Base-by-base conservation (phyloP, 371 early-diverging fungal species). In the Mucor indicus region DNA sequence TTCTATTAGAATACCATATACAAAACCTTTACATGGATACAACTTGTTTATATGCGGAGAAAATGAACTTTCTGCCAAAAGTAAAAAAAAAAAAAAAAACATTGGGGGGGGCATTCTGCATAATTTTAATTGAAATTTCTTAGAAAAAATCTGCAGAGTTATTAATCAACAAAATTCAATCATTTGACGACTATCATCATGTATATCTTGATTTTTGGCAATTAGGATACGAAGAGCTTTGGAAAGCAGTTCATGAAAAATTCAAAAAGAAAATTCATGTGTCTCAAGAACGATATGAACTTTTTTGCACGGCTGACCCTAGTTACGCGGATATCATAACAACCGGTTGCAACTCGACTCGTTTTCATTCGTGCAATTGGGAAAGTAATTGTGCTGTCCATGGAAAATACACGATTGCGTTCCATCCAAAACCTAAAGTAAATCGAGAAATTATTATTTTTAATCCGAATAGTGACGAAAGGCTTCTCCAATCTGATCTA, bases 191-290 rank as follows among this genome's bases (percentile, higher is more conserved):
- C 1, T 22, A 61, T 7, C 50, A 64, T 2, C 69, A 71, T 12
- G 53, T 71, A 3, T 75, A 71, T 38, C 53, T 75, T 27, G 72
- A 75, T 20, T 59, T 60, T 12, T 75, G 72, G 72, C 64, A 64
- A 30, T 67, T 64, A 57, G 75, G 75, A 2, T 71, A 67, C 22
- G 75, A 75, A 38, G 69, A 75, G 15, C 50, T 67, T 11, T 75
- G 75, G 72, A 48, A 58, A 4, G 59, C 49, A 2, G 55, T 75
- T 23, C 37, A 56, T 1, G 50, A 49, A 11, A 53, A 44, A 1
- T 73, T 61, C 27, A 45, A 57, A 1, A 44, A 57, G 6, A 61
- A 69, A 53, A 44, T 73, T 4, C 75, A 75, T 46, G 75, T 75
- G 3, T 64, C 69, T 0, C 46, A 48, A 0, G 60, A 58, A 15